These are phyloP conservation scores for Euphrasia confusa DNA, from an alignment of 257 asterid species.

Conservation along the genomic window DNA sequence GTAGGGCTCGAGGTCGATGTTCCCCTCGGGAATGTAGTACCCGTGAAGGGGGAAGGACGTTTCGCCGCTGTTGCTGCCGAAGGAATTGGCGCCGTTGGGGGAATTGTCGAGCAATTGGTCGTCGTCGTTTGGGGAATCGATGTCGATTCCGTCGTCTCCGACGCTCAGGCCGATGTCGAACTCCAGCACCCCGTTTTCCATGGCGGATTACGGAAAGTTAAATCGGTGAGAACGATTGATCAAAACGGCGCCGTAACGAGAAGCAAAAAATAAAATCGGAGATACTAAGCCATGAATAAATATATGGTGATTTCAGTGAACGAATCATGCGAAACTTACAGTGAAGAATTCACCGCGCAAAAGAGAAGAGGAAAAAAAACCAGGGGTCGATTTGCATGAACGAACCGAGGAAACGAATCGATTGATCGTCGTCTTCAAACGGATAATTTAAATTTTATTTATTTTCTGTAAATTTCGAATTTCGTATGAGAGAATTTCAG, in stretches of 20 bases:
- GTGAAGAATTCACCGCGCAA: constrained; percentile 21
- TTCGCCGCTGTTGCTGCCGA: constrained; percentile 41
- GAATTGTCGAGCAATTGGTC: constrained; percentile 44
- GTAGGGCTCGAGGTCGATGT: constrained; percentile 83
- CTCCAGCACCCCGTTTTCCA: constrained; percentile 76
- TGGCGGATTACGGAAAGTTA: constrained; percentile 21
- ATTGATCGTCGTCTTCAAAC: constrained; percentile 5
- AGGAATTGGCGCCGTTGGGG: constrained; percentile 42
- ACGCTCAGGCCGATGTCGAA: constrained; percentile 80
- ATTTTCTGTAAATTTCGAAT: not conserved
- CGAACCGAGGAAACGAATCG: not conserved
- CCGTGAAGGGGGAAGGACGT: constrained; percentile 25
- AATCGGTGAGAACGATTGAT: constrained; percentile 9
- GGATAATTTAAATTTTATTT: constrained; percentile 16
- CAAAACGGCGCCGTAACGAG: not conserved
- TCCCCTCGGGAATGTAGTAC: constrained; percentile 65
- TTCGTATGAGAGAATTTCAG: not conserved
- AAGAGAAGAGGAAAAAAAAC: not conserved
- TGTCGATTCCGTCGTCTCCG: constrained; percentile 43
- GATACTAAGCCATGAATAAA: too few species aligned
- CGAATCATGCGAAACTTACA: constrained; percentile 24
- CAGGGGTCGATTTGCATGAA: constrained; percentile 26
- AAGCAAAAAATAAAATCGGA: not conserved
- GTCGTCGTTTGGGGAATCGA: constrained; percentile 45
- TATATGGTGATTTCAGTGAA: constrained; percentile 9